Evolutionary conservation across 768 basidiomycete species (phyloP).

Genomic region (Neoboletus subvelutipes): DNA sequence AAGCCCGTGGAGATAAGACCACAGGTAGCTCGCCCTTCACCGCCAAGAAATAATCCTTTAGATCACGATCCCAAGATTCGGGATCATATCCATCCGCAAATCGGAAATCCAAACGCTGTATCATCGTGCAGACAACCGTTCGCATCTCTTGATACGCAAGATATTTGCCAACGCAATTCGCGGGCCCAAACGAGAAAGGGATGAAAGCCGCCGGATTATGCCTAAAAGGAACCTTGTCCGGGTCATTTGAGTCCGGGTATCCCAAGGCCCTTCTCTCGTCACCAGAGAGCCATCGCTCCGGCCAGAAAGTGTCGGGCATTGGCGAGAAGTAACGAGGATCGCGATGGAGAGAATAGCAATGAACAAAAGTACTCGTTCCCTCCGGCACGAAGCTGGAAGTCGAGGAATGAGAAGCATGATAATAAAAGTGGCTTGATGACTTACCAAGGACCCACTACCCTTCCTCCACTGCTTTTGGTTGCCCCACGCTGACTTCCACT

Average conservation of each 20-base stretch:
- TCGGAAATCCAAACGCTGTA: slow-evolving; percentile 42
- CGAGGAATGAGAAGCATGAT: slow-evolving; percentile 10
- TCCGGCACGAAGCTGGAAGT: slow-evolving; percentile 42
- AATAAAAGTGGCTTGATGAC: slow-evolving; percentile 15
- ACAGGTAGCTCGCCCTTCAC: slow-evolving; percentile 36
- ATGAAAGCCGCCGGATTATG: slow-evolving; percentile 42
- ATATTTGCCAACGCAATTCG: slow-evolving; percentile 45
- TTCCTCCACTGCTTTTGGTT: slow-evolving; percentile 36
- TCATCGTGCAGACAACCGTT: slow-evolving; percentile 36
- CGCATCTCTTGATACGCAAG: slow-evolving; percentile 46
- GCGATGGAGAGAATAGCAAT: slow-evolving; percentile 44
- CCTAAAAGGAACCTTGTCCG: slow-evolving; percentile 30
- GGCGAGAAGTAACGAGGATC: slow-evolving; percentile 48
- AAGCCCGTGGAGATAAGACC: slow-evolving; percentile 35
- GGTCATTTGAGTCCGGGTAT: slow-evolving; percentile 23
- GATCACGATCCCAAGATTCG: slow-evolving; percentile 32
- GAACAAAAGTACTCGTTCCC: slow-evolving; percentile 44
- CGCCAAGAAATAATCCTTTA: slow-evolving; percentile 41
- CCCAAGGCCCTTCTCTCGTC: slow-evolving; percentile 27
- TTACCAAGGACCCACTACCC: slow-evolving; percentile 41
- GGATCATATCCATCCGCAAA: slow-evolving; percentile 39
- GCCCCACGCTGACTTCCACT: slow-evolving; percentile 46
- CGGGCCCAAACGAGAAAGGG: slow-evolving; percentile 46
- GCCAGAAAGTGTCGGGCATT: slow-evolving; percentile 43
- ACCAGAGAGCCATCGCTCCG: slow-evolving; percentile 42